A percentile compares a stretch with the other conserved stretches of the same genome.
Evolutionary conservation across 2,329 filamentous ascomycete species (phyloP).

Genomic region (Rhexocercosporidium sp.): DNA sequence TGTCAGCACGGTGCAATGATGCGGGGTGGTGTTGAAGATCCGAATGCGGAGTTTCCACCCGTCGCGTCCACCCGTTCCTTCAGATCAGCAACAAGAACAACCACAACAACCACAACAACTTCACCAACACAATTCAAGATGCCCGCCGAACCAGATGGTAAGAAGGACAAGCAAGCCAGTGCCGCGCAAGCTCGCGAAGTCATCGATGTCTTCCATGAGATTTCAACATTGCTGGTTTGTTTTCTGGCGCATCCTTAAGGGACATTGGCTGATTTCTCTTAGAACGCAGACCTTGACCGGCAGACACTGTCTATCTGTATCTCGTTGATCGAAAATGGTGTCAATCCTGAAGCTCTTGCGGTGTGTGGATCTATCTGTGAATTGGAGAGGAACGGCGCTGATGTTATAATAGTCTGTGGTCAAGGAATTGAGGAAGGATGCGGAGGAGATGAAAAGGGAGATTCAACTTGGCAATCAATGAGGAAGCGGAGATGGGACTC

Average conservation of each 20-base stretch:
- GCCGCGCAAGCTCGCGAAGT: conserved; percentile 84
- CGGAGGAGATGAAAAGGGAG: conserved; percentile 35
- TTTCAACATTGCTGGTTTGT: conserved; percentile 85
- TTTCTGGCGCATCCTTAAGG: neutral
- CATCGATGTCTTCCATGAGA: conserved; percentile 83
- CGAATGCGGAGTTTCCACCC: conserved; percentile 5
- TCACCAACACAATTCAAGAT: conserved; percentile 35
- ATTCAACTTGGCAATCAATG: conserved; percentile 18
- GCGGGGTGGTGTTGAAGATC: conserved; percentile 23
- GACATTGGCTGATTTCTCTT: conserved; percentile 15
- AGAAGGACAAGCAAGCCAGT: conserved; percentile 63
- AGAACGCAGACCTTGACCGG: conserved; percentile 95
- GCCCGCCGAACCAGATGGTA: conserved; percentile 58
- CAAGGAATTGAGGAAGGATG: conserved; percentile 41
- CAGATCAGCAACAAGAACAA: neutral
- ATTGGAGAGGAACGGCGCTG: conserved; percentile 19
- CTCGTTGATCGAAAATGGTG: conserved; percentile 94
- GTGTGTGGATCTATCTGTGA: conserved; percentile 57
- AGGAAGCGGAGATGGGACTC: neutral
- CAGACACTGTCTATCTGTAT: conserved; percentile 93
- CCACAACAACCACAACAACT: neutral
- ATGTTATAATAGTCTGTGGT: conserved; percentile 38
- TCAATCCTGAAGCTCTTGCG: conserved; percentile 92
- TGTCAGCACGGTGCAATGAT: neutral
- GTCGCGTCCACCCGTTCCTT: conserved; percentile 16